These are phyloP conservation scores for Fusarium chaquense DNA, from an alignment of 2,329 filamentous ascomycete species.

Conservation along the genomic window DNA sequence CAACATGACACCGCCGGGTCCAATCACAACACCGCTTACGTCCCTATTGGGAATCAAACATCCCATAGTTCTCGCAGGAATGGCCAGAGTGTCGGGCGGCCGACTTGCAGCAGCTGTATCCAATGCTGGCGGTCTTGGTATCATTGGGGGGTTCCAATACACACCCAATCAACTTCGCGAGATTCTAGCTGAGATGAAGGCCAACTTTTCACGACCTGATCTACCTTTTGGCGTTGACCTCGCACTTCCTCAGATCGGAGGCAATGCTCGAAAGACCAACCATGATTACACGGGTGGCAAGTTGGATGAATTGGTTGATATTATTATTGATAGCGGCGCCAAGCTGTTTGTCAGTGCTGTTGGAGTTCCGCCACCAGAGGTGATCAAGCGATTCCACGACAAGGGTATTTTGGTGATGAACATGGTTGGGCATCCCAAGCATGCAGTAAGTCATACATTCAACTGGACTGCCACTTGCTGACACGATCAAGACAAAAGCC, in stretches of 20 bases:
- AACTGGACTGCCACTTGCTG: background rate
- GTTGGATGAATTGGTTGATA: slow-evolving; percentile 87
- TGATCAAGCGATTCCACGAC: slow-evolving; percentile 81
- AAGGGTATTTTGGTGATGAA: slow-evolving; percentile 92
- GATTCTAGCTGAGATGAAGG: slow-evolving; percentile 89
- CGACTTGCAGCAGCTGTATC: slow-evolving; percentile 86
- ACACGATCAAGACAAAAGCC: slow-evolving; percentile 69
- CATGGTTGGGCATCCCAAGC: slow-evolving; percentile 94
- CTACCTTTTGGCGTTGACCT: slow-evolving; percentile 93
- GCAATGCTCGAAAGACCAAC: slow-evolving; percentile 86
- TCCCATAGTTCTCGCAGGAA: slow-evolving; percentile 91
- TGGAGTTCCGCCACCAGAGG: slow-evolving; percentile 80
- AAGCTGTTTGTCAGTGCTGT: slow-evolving; percentile 89
- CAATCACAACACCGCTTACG: slow-evolving; percentile 82
- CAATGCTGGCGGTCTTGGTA: slow-evolving; percentile 87
- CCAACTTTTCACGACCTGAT: slow-evolving; percentile 71
- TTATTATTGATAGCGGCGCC: slow-evolving; percentile 86
- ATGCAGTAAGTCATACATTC: slow-evolving; percentile 67
- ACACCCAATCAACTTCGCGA: slow-evolving; percentile 79
- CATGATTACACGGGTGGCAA: slow-evolving; percentile 95
- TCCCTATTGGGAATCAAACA: slow-evolving; percentile 84
- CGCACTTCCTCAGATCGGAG: slow-evolving; percentile 89
- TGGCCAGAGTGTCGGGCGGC: slow-evolving; percentile 87
- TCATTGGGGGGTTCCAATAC: slow-evolving; percentile 78
- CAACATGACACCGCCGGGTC: slow-evolving; percentile 58